A percentile compares a stretch with the other conserved stretches of the same genome.
Conservation (phyloP, 257 asterid genomes). For the Solanum gracilifrons region DNA sequence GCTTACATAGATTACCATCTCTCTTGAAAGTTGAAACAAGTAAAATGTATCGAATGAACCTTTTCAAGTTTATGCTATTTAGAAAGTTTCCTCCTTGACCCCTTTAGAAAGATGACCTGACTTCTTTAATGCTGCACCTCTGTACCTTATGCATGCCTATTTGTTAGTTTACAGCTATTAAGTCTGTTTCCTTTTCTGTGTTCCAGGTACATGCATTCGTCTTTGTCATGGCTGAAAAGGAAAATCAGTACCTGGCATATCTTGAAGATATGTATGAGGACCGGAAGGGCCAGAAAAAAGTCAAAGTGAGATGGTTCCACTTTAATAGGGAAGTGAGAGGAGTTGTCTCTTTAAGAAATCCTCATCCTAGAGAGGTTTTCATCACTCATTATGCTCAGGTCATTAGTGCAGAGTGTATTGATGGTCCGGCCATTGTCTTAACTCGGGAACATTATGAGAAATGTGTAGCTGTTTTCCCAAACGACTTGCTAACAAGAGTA, state of each 20-base stretch:
- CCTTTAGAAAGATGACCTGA: background rate
- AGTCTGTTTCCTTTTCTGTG: background rate
- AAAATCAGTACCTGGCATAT: constrained; percentile 74
- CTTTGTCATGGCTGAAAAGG: constrained; percentile 94
- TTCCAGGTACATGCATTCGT: constrained; percentile 76
- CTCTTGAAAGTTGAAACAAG: background rate
- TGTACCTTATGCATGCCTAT: background rate
- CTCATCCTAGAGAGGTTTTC: constrained; percentile 88
- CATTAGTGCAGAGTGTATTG: constrained; percentile 95
- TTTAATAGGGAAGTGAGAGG: constrained; percentile 78
- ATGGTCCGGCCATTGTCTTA: constrained; percentile 86
- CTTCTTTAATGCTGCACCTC: background rate
- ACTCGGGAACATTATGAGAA: constrained; percentile 81
- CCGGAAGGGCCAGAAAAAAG: constrained; percentile 81
- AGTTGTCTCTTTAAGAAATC: constrained; percentile 42
- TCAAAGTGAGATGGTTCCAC: constrained; percentile 98
- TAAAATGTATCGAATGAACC: background rate
- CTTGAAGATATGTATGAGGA: constrained; percentile 99
- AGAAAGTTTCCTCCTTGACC: background rate
- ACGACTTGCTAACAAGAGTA: constrained; percentile 54
- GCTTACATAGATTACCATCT: background rate
- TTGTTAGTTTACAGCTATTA: background rate
- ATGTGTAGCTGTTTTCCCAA: constrained; percentile 69
- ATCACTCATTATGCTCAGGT: constrained; percentile 82
- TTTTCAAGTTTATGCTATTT: background rate